Conservation (phyloP, 805 yeast species). For the Suhomyces pyralidae region DNA sequence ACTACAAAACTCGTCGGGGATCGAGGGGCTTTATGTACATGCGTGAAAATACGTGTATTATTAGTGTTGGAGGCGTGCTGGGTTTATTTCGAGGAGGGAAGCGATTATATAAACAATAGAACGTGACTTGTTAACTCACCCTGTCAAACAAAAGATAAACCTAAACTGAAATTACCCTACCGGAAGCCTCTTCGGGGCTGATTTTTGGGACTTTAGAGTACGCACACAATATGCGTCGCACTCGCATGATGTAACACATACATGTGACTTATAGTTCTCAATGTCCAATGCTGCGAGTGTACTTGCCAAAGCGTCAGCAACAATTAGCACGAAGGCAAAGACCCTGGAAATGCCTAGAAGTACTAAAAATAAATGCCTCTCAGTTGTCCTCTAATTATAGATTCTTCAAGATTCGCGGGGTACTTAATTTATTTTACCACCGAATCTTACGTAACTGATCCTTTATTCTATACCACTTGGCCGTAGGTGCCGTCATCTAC, state of each 20-base stretch:
- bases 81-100: neutral
- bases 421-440: neutral
- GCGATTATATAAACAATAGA: neutral
- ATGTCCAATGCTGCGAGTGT: neutral
- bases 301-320: neutral
- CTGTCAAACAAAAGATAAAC: neutral
- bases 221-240: neutral
- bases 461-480: neutral
- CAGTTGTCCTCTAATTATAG: neutral
- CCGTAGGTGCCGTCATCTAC: slow-evolving; percentile 23
- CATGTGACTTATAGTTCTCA: neutral
- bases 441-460: neutral
- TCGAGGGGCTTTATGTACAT: neutral
- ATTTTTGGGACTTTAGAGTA: neutral
- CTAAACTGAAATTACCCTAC: neutral
- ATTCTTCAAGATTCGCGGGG: neutral
- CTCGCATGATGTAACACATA: neutral
- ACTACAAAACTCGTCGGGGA: neutral
- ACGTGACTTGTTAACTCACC: neutral
- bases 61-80: neutral
- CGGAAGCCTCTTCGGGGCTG: neutral
- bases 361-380: neutral
- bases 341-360: neutral
- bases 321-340: neutral
- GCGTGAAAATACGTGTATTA: neutral